Percentiles rank a stretch among this genome's conserved stretches.
Conservation (phyloP, 495 filamentous ascomycete species). For the Amphirosellinia nigrospora region DNA sequence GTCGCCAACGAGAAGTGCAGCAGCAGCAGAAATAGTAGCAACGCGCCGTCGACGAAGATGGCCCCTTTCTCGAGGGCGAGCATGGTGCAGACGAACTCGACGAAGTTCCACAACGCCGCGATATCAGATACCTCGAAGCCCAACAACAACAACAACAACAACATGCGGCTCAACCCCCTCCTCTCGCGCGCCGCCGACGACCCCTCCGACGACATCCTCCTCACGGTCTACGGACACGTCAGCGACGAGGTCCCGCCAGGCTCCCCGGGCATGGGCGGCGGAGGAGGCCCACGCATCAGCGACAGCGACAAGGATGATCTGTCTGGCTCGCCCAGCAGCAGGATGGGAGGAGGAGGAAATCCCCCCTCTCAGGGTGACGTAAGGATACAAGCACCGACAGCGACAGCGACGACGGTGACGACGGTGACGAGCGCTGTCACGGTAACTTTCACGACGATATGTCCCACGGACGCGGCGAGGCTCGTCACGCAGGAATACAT, state of each 20-base stretch:
- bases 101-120: neutral
- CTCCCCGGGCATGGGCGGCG: constrained; percentile 34
- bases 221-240: constrained; percentile 32
- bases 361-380: neutral
- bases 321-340: no score
- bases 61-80: neutral
- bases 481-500: constrained; percentile 29
- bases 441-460: constrained; percentile 39
- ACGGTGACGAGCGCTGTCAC: constrained; percentile 18
- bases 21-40: no score
- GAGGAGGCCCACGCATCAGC: no score
- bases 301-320: no score
- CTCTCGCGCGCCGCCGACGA: neutral
- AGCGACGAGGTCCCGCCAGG: constrained; percentile 17
- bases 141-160: no score
- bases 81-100: neutral
- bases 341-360: no score
- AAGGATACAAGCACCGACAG: no score
- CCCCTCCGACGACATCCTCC: constrained; percentile 2
- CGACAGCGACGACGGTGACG: no score
- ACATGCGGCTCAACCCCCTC: neutral
- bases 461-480: constrained; percentile 32
- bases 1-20: constrained; percentile 27
- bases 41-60: neutral
- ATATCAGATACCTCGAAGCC: neutral